Conservation (phyloP, 2,329 filamentous ascomycete genomes). For the Hypoxylon sp. region DNA sequence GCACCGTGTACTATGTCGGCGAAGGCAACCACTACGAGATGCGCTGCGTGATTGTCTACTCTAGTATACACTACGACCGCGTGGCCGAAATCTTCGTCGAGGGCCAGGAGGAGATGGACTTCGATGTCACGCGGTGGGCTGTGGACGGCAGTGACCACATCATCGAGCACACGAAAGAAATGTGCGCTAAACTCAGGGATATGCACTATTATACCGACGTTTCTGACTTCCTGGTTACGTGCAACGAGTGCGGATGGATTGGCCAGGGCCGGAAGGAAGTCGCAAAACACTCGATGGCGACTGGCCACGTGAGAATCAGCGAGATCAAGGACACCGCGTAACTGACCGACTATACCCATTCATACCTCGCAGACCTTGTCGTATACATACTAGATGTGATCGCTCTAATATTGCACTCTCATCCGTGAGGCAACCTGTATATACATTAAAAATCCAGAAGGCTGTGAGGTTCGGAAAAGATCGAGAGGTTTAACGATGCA, state of each 20-base stretch:
- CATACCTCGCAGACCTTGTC: not conserved
- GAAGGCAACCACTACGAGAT: constrained; percentile 71
- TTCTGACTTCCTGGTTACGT: constrained; percentile 81
- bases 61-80: constrained; percentile 93
- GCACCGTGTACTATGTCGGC: constrained; percentile 75
- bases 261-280: constrained; percentile 77
- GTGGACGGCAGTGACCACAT: constrained; percentile 72
- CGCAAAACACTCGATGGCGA: constrained; percentile 72
- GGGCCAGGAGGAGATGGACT: constrained; percentile 74
- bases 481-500: not conserved
- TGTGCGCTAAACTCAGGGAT: constrained; percentile 76
- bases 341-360: too few species aligned
- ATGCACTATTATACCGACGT: constrained; percentile 91
- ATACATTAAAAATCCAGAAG: not conserved
- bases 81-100: constrained; percentile 80
- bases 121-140: constrained; percentile 76
- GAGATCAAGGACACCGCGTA: constrained; percentile 58
- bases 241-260: constrained; percentile 79
- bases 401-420: not conserved
- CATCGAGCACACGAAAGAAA: constrained; percentile 75
- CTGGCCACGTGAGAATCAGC: constrained; percentile 72
- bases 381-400: not conserved
- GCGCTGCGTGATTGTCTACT: constrained; percentile 88
- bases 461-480: not conserved
- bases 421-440: not conserved